These are phyloP conservation scores for Fusarium sp. DNA, from an alignment of 2,329 filamentous ascomycete genomes.

Conservation along the genomic window DNA sequence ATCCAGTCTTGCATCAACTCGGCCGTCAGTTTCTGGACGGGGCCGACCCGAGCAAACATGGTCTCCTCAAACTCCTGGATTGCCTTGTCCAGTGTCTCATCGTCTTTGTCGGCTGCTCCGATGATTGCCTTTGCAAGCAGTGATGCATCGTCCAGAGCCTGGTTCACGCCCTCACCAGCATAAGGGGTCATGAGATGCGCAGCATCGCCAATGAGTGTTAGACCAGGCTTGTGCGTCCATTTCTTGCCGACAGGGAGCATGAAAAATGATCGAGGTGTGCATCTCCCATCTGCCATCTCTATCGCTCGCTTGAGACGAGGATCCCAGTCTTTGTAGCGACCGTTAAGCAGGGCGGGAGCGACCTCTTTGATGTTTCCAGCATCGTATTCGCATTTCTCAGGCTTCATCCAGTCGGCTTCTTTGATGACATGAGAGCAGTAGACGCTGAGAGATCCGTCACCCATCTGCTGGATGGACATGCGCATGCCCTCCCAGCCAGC, in stretches of 20 bases:
- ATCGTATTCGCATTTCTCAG: constrained; percentile 55
- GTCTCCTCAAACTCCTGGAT: constrained; percentile 49
- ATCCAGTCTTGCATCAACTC: constrained; percentile 58
- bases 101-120: constrained; percentile 35
- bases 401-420: constrained; percentile 49
- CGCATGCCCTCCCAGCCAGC: constrained; percentile 53
- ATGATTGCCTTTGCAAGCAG: constrained; percentile 56
- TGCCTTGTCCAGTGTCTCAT: constrained; percentile 46
- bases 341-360: constrained; percentile 50
- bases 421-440: constrained; percentile 51
- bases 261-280: constrained; percentile 57
- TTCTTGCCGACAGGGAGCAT: constrained; percentile 59
- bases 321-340: constrained; percentile 52
- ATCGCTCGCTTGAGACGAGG: constrained; percentile 54
- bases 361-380: constrained; percentile 50
- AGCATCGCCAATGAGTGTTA: constrained; percentile 66
- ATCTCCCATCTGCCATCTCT: constrained; percentile 50
- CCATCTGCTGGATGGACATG: constrained; percentile 53
- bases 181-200: constrained; percentile 67
- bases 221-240: constrained; percentile 58
- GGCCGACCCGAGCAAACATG: constrained; percentile 51
- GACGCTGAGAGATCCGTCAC: constrained; percentile 57
- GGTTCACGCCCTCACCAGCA: constrained; percentile 67
- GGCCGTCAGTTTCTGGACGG: constrained; percentile 53
- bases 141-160: constrained; percentile 62